Base-by-base conservation (phyloP, 176 grass and related monocot species). In the Oryza nivara region DNA sequence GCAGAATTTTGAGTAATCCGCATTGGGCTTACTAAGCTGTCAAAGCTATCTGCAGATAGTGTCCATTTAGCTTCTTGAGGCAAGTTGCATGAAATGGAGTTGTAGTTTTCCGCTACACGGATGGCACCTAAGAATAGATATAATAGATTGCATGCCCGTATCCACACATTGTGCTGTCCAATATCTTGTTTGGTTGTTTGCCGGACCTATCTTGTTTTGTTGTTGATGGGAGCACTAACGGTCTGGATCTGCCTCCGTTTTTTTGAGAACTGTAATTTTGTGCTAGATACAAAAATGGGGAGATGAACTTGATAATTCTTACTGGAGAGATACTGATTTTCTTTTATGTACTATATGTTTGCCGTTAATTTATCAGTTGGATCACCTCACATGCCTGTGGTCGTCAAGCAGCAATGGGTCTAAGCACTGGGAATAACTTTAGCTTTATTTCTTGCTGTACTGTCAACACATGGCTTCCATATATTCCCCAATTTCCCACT, bases 161-260 rank as follows among this genome's bases (percentile, higher is more conserved):
- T 65, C 79, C 60, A 78, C 84, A 86, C 46, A 60, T 60, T 73
- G 44, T 14, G 20, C 58, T 83, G 56, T 90, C 84, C 22, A 22
- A 12, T 83, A 60, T 67, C 61, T 69, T 83, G 75, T 87, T 79
- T 51, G 61, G 63, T 90, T 83, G 47, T 78, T 83, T 63, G 58
- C 58, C 9, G 58, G 58, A 63, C 58, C 58, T 83, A 60, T 67
- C 61, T 69, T 83, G 80, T 87, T 79, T 43, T 64, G 69, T 90
- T 79, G 47, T 78, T 83, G 48, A 52, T 70, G 41, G 79, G 40
- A 83, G 11, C 38, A 87, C 49, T 80, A 41, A 26, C 14, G 10
- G 28, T 22, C 19, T 61, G 43, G 80, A 67, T 79, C 75, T 79
- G 40, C 52, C 10, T 19, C 40, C 44, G 47, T 74, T 71, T 90